Conservation (phyloP, 768 basidiomycete species). For the Rhodotorula paludigena region DNA sequence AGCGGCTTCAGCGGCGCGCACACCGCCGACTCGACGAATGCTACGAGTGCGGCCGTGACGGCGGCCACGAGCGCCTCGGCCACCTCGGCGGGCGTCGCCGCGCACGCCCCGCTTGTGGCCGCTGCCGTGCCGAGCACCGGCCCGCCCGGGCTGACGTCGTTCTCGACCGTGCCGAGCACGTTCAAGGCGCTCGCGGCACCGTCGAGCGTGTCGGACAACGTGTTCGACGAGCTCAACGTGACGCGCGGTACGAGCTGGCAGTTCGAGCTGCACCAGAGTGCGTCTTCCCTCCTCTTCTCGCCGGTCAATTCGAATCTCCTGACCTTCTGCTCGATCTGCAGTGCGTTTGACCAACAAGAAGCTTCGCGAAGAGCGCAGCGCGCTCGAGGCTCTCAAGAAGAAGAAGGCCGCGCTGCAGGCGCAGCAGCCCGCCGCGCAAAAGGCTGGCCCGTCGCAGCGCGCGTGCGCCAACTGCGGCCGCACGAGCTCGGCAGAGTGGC, state of each 20-base stretch:
- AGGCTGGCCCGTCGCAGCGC: slow-evolving; percentile 1
- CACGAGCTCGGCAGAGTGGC: slow-evolving; percentile 96
- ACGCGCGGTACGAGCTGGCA: slow-evolving; percentile 78
- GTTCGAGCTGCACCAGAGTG: slow-evolving; percentile 48
- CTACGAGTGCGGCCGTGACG: not conserved
- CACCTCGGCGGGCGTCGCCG: slow-evolving; percentile 11
- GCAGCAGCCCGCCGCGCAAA: not conserved
- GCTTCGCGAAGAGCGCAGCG: slow-evolving; percentile 39
- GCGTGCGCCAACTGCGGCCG: slow-evolving; percentile 62
- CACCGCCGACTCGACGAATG: not conserved
- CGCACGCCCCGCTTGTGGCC: not conserved
- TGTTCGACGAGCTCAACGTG: slow-evolving; percentile 70
- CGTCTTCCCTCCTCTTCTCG: not conserved
- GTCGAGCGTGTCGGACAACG: slow-evolving; percentile 48
- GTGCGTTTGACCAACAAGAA: slow-evolving; percentile 41
- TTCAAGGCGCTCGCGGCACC: slow-evolving; percentile 36
- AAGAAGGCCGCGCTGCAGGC: slow-evolving; percentile 28
- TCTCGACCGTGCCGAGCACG: slow-evolving; percentile 39
- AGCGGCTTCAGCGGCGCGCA: not conserved
- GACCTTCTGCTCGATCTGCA: not conserved
- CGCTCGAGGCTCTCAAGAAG: slow-evolving; percentile 29
- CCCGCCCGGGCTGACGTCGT: slow-evolving; percentile 6
- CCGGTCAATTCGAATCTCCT: not conserved
- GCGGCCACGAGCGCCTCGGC: slow-evolving; percentile 18
- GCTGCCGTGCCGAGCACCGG: not conserved